These are phyloP conservation scores for Plasmodium billcollinsi DNA, from an alignment of 169 alveolate genomes.

Conservation along the genomic window DNA sequence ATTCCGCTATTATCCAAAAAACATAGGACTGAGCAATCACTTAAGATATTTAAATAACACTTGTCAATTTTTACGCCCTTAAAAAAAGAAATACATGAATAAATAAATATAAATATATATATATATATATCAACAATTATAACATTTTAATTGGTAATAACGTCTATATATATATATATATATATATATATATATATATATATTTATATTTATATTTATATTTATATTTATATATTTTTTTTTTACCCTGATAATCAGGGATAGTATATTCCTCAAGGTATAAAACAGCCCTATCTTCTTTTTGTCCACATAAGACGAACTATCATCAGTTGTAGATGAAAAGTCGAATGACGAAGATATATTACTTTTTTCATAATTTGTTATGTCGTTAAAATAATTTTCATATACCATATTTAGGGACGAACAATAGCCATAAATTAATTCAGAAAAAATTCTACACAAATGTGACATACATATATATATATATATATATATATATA, in stretches of 20 bases:
- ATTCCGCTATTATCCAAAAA: constrained; percentile 58
- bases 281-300: constrained; percentile 45
- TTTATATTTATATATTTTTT: no score
- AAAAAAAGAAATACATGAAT: background rate
- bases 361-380: constrained; percentile 7
- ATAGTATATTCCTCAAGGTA: constrained; percentile 29
- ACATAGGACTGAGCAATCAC: constrained; percentile 69
- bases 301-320: constrained; percentile 18
- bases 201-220: no score
- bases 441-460: constrained; percentile 52
- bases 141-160: background rate
- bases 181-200: background rate
- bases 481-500: background rate
- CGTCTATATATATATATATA: background rate
- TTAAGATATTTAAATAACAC: constrained; percentile 40
- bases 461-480: background rate
- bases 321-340: constrained; percentile 63
- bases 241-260: constrained; percentile 34
- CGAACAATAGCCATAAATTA: constrained; percentile 63
- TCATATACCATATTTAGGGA: constrained; percentile 46
- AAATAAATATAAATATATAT: constrained; percentile 1
- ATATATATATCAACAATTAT: background rate
- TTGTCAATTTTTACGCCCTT: constrained; percentile 56
- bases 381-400: constrained; percentile 39
- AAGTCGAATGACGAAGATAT: constrained; percentile 56